phyloP scores from a whole-genome alignment of 2,329 filamentous ascomycete species.

The Trichoderma sp. region DNA sequence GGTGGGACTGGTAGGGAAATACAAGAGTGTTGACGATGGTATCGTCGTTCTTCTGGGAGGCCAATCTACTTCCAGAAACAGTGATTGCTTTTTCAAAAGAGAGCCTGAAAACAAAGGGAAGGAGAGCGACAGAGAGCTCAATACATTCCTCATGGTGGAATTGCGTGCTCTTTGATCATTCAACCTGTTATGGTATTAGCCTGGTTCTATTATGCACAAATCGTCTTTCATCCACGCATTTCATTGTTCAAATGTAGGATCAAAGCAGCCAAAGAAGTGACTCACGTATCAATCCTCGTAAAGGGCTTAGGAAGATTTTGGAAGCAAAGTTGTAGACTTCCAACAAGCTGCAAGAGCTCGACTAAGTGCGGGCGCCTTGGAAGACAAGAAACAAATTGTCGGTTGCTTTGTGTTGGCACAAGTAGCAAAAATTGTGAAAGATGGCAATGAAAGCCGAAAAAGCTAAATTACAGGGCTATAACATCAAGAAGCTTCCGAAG shows the following conservation, averaged over 20 bases:
- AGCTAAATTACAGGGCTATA: not conserved
- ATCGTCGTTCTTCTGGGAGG: too few relatives aligned
- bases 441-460: not conserved
- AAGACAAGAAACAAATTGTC: not conserved
- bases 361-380: not conserved
- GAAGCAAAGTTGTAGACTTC: not conserved
- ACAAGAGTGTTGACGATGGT: not conserved
- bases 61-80: not conserved
- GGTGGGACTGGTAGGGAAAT: not conserved
- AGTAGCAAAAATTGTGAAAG: not conserved
- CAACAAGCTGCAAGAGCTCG: not conserved
- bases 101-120: not conserved
- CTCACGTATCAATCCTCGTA: not conserved
- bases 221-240: not conserved
- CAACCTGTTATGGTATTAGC: not conserved
- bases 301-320: not conserved
- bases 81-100: not conserved
- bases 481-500: not conserved
- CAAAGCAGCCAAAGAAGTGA: not conserved
- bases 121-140: not conserved
- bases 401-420: not conserved
- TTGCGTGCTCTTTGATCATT: not conserved
- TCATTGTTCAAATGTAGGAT: not conserved
- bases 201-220: not conserved
- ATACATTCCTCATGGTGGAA: not conserved